Base-by-base conservation (phyloP, 1,284 basidiomycete genomes). In the Bjerkandera adusta region DNA sequence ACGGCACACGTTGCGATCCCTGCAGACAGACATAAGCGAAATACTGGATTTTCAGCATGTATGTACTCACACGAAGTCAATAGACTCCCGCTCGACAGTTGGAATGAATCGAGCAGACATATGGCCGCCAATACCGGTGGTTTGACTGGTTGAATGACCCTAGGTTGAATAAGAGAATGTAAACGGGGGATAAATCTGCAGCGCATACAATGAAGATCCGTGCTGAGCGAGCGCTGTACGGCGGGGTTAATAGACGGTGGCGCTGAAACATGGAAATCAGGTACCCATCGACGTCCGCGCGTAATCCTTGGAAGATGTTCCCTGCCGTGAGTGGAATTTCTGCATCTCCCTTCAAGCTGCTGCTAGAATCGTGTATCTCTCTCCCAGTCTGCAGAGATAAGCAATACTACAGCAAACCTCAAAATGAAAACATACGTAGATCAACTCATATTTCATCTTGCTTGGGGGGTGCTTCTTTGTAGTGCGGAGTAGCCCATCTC, bases 391-490 rank as follows among this genome's bases (percentile, higher is more conserved):
- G 39, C n/a, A n/a, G 10, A 16, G 8, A n/a, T 11, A 18, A 25
- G 32, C n/a, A 22, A 35, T 24, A 16, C n/a, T n/a, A 69, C 82
- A n/a, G n/a, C n/a, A n/a, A n/a, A n/a, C n/a, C n/a, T n/a, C n/a
- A n/a, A n/a, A n/a, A n/a, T n/a, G n/a, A n/a, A n/a, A n/a, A n/a
- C n/a, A 48, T 45, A 89, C 88, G 70, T 92, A 98, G 35, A 99
- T 92, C 16, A 99, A 71, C 55, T 90, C 84, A 47, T 92, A 87
- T 39, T 79, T 83, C 60, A 95, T 82, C 45, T 73, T 78, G 6
- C 70, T 72, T 0, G 97, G 97, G 0, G 93, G 89, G 33, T 90
- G 85, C 73, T 99, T 99, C 77, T 97, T 97, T 1, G 95, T 99
- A 7, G 92, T 91, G 41, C 96, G 77, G 57, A 92, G 80, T 26